Evolutionary conservation across 1,139 yeast species (phyloP).

Genomic region (Lodderomyces beijingensis): DNA sequence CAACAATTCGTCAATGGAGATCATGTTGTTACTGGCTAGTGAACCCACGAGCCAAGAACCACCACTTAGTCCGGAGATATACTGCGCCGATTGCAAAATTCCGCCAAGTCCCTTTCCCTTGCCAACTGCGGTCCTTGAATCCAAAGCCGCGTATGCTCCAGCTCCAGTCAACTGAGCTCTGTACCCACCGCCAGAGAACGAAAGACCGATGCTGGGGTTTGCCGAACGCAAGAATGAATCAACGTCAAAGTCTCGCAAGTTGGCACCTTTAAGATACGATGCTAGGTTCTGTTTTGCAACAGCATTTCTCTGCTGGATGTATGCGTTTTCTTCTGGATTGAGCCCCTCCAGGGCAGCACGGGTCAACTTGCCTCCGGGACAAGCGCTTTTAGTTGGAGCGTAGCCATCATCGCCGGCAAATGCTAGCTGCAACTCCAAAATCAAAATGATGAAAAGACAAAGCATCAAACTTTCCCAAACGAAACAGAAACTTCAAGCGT

Average conservation of each 20-base stretch:
- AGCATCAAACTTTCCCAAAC: too few species aligned
- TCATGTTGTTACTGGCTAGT: constrained; percentile 34
- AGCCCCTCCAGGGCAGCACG: constrained; percentile 29
- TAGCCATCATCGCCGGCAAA: constrained; percentile 37
- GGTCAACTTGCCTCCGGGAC: constrained; percentile 21
- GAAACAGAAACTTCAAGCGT: too few species aligned
- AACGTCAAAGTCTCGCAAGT: constrained; percentile 32
- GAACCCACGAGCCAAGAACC: constrained; percentile 44
- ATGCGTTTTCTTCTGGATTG: constrained; percentile 22
- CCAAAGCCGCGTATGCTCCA: constrained; percentile 36
- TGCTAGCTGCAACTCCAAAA: too few species aligned
- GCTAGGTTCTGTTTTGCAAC: constrained; percentile 30
- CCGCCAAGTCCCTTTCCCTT: constrained; percentile 34
- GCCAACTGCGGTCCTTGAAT: constrained; percentile 26
- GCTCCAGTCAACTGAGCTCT: constrained; percentile 45
- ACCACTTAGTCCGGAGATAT: constrained; percentile 40
- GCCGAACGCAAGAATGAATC: constrained; percentile 23
- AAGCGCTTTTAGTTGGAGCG: constrained; percentile 23
- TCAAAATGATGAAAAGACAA: too few species aligned
- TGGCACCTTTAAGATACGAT: constrained; percentile 28
- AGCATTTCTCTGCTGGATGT: constrained; percentile 23
- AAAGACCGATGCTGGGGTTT: constrained; percentile 38
- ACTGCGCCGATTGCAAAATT: constrained; percentile 34
- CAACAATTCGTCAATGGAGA: constrained; percentile 33
- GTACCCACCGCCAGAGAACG: constrained; percentile 46